Conservation (phyloP, 2,329 filamentous ascomycete genomes). For the Annulohypoxylon truncatum region DNA sequence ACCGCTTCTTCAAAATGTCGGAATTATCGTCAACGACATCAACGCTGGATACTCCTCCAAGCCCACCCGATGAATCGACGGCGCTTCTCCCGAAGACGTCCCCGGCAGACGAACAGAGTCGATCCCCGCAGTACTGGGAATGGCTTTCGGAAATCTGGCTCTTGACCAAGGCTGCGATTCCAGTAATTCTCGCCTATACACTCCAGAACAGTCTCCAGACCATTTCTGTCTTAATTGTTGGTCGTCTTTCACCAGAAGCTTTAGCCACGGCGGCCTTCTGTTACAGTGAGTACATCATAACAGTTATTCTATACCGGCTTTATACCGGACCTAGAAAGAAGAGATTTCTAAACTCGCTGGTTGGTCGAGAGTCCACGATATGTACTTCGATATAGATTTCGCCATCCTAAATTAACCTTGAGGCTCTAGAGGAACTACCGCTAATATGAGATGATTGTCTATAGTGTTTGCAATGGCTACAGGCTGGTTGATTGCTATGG, state of each 20-base stretch:
- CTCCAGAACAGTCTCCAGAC: constrained; percentile 90
- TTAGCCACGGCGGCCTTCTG: constrained; percentile 86
- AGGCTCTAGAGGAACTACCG: background rate
- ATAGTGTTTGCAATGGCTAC: constrained; percentile 89
- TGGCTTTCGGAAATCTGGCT: constrained; percentile 72
- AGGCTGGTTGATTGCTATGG: constrained; percentile 86
- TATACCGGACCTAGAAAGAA: background rate
- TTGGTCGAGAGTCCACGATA: background rate
- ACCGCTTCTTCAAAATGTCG: constrained; percentile 27
- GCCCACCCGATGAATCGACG: constrained; percentile 36
- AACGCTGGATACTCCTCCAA: constrained; percentile 24
- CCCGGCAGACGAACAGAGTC: background rate
- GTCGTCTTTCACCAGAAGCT: constrained; percentile 81
- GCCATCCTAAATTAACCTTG: no score
- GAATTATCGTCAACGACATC: constrained; percentile 26
- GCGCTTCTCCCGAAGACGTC: constrained; percentile 41
- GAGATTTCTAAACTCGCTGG: background rate
- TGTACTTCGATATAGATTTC: background rate
- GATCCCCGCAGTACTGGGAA: constrained; percentile 32
- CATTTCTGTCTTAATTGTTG: constrained; percentile 82
- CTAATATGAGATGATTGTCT: constrained; percentile 3
- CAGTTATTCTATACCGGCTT: background rate
- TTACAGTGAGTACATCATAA: constrained; percentile 64
- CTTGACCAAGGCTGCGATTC: constrained; percentile 75
- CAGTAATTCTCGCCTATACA: constrained; percentile 85